A percentile compares a stretch with the other conserved stretches of the same genome.
These are phyloP conservation scores for Calonectria honghensis DNA, from an alignment of 2,329 filamentous ascomycete species.

Conservation along the genomic window DNA sequence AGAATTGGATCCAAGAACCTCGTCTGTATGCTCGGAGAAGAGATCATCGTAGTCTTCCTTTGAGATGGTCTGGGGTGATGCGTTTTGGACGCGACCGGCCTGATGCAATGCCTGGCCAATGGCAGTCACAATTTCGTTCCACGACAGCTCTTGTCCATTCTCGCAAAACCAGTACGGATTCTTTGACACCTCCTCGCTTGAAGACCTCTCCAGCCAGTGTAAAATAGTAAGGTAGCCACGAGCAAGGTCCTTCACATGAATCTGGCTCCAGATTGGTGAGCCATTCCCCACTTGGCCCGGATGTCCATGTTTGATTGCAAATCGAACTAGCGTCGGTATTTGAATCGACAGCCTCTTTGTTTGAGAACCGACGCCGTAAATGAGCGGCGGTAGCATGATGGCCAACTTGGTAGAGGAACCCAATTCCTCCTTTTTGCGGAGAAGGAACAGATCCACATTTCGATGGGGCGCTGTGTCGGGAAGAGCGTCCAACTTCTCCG, in stretches of 20 bases:
- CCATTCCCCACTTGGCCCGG: conserved; percentile 1
- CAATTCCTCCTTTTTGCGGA: not conserved
- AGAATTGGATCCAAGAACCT: not conserved
- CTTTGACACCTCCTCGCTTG: not conserved
- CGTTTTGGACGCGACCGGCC: not conserved
- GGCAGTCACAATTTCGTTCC: not conserved
- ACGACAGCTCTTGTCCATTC: conserved; percentile 11
- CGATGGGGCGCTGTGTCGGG: conserved; percentile 14
- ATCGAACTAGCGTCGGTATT: not conserved
- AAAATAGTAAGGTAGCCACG: not conserved
- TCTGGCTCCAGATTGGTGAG: not conserved
- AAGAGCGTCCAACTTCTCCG: not conserved
- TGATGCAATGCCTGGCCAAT: conserved; percentile 1
- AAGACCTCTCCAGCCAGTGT: conserved; percentile 9
- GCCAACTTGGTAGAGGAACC: not conserved
- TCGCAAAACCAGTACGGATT: conserved; percentile 14
- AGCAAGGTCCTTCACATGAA: conserved; percentile 20
- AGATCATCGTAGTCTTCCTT: not conserved
- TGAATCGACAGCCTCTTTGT: conserved; percentile 4
- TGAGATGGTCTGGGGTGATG: not conserved
- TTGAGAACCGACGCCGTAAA: conserved; percentile 17
- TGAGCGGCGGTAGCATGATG: not conserved
- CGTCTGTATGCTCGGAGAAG: not conserved
- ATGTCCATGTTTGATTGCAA: not conserved
- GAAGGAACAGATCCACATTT: not conserved